Percentiles rank a stretch among this genome's conserved stretches.
phyloP scores from a whole-genome alignment of 2,329 filamentous ascomycete genomes.

The Hymenoscyphus repandus region DNA sequence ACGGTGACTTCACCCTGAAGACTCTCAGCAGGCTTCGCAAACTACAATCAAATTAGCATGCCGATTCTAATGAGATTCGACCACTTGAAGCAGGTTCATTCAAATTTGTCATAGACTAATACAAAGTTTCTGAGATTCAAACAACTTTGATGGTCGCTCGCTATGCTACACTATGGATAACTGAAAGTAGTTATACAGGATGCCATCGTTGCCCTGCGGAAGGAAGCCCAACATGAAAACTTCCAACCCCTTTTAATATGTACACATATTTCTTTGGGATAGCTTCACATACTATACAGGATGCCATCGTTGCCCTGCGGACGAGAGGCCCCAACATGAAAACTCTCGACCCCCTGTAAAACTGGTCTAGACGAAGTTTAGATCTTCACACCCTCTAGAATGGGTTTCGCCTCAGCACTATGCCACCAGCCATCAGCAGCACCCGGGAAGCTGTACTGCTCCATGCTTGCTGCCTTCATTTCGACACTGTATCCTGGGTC shows the following conservation, averaged over 20 bases:
- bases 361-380: constrained; percentile 10
- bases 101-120: too few species aligned
- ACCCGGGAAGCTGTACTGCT: constrained; percentile 70
- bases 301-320: constrained; percentile 8
- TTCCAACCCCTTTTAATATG: neutral
- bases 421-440: constrained; percentile 80
- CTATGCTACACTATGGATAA: constrained; percentile 2
- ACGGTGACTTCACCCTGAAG: too few species aligned
- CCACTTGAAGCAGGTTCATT: too few species aligned
- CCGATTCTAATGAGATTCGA: too few species aligned
- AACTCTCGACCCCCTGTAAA: constrained; percentile 4
- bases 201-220: constrained; percentile 4
- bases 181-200: constrained; percentile 15
- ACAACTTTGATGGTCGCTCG: neutral
- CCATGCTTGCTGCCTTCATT: constrained; percentile 89
- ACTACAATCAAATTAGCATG: too few species aligned
- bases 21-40: too few species aligned
- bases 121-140: too few species aligned
- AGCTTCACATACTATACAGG: too few species aligned
- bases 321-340: constrained; percentile 10
- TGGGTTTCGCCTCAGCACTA: constrained; percentile 46
- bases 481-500: constrained; percentile 87
- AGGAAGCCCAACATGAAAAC: constrained; percentile 6
- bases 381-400: constrained; percentile 31
- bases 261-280: too few species aligned